Conservation (phyloP, 164 flowering plant species). For the Liriodendron chinense region DNA sequence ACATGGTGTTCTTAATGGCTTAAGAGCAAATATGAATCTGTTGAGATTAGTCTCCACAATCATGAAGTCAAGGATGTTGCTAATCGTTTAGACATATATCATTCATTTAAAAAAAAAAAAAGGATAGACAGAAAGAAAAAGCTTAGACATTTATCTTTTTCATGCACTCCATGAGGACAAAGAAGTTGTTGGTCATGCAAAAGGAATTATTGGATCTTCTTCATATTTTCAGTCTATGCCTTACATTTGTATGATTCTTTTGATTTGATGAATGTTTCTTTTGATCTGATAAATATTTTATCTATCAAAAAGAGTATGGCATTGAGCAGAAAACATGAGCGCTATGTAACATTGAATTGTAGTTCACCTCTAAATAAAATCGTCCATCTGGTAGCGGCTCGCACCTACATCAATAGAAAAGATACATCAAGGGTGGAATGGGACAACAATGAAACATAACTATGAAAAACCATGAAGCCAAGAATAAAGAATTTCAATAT, state of each 20-base stretch:
- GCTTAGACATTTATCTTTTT: not conserved
- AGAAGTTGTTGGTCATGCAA: not conserved
- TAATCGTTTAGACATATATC: not conserved
- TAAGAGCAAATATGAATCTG: no score
- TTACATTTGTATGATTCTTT: not conserved
- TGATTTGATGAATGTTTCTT: no score
- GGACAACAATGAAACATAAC: not conserved
- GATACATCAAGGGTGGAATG: not conserved
- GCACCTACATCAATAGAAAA: constrained; percentile 49
- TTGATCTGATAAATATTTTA: not conserved
- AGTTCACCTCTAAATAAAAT: constrained; percentile 74
- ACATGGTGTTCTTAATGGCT: no score
- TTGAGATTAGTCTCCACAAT: not conserved
- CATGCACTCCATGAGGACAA: not conserved
- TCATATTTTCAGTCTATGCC: not conserved
- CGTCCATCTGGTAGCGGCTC: constrained; percentile 99
- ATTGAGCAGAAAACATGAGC: no score
- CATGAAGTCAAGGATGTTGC: not conserved
- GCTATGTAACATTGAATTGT: not conserved
- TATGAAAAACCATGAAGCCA: not conserved
- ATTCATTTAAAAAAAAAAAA: no score
- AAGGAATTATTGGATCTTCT: not conserved
- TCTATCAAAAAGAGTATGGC: no score
- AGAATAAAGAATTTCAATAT: constrained; percentile 8
- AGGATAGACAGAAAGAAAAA: no score